Conservation (phyloP, 2,329 filamentous ascomycete genomes). For the Canariomyces notabilis region DNA sequence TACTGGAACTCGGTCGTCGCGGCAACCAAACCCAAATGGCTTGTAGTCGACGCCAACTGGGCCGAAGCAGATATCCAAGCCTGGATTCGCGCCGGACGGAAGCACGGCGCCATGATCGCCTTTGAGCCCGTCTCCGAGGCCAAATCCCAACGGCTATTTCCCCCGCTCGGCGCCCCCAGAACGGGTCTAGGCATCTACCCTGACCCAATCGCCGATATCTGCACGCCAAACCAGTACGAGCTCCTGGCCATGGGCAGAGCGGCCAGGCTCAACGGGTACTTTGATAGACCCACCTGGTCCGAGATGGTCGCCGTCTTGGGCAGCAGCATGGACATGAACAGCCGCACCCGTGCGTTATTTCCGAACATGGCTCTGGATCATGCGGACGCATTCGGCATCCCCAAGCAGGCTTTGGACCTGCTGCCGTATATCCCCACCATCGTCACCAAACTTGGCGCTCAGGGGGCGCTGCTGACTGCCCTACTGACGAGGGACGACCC, state of each 20-base stretch:
- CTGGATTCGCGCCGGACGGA: slow-evolving; percentile 61
- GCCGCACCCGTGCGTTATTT: slow-evolving; percentile 67
- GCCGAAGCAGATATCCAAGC: slow-evolving; percentile 56
- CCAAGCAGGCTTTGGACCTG: slow-evolving; percentile 77
- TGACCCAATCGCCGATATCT: slow-evolving; percentile 60
- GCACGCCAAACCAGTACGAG: slow-evolving; percentile 80
- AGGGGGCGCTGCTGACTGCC: slow-evolving; percentile 71
- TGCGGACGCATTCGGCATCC: slow-evolving; percentile 72
- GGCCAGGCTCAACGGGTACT: slow-evolving; percentile 60
- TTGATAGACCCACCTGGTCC: slow-evolving; percentile 74
- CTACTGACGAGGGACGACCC: slow-evolving; percentile 64
- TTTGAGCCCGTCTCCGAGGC: slow-evolving; percentile 86
- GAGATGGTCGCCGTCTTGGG: slow-evolving; percentile 71
- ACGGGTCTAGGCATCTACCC: slow-evolving; percentile 49
- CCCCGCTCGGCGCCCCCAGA: slow-evolving; percentile 27
- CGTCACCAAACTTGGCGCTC: slow-evolving; percentile 72
- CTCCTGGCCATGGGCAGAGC: slow-evolving; percentile 71
- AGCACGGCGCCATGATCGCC: slow-evolving; percentile 55
- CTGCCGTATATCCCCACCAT: slow-evolving; percentile 84
- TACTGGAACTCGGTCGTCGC: slow-evolving; percentile 58
- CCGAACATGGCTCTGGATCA: slow-evolving; percentile 68
- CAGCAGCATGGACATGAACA: slow-evolving; percentile 69
- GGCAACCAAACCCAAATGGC: slow-evolving; percentile 61
- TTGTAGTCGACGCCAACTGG: slow-evolving; percentile 89
- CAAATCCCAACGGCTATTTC: slow-evolving; percentile 70